A percentile compares a stretch with the other conserved stretches of the same genome.
Evolutionary conservation across 2,329 filamentous ascomycete genomes (phyloP).

Genomic region (Teratosphaeria nubilosa): DNA sequence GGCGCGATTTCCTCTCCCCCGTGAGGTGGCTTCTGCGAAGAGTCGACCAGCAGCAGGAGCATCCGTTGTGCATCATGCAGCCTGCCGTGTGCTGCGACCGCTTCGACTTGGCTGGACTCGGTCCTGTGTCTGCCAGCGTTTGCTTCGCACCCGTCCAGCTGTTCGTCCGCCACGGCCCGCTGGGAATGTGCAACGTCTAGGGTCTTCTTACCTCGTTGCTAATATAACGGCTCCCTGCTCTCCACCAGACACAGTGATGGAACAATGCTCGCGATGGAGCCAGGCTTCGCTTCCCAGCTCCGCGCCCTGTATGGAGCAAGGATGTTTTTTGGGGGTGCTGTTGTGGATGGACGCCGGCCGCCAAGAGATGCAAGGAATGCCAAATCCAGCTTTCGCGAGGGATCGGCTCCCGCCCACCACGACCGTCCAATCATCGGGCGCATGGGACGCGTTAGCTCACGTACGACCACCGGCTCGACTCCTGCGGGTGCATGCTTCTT

Average conservation of each 20-base stretch:
- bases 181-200: background rate
- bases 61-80: background rate
- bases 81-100: slow-evolving; percentile 1
- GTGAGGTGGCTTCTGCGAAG: background rate
- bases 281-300: too few relatives aligned
- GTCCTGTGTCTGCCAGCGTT: background rate
- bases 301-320: background rate
- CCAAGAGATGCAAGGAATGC: background rate
- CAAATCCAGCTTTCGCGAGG: background rate
- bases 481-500: too few relatives aligned
- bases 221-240: background rate
- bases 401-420: background rate
- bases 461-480: too few relatives aligned
- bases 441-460: background rate
- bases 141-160: background rate
- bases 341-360: background rate
- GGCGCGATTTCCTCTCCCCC: background rate
- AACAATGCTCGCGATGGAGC: background rate
- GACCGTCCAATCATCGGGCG: background rate
- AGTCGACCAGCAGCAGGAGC: background rate
- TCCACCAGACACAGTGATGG: background rate
- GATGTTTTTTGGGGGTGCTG: background rate
- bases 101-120: background rate
- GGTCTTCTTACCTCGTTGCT: background rate
- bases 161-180: background rate